A percentile compares a stretch with the other conserved stretches of the same genome.
These are phyloP conservation scores for Cryphonectria parasitica DNA, from an alignment of 2,329 filamentous ascomycete genomes.

Conservation along the genomic window DNA sequence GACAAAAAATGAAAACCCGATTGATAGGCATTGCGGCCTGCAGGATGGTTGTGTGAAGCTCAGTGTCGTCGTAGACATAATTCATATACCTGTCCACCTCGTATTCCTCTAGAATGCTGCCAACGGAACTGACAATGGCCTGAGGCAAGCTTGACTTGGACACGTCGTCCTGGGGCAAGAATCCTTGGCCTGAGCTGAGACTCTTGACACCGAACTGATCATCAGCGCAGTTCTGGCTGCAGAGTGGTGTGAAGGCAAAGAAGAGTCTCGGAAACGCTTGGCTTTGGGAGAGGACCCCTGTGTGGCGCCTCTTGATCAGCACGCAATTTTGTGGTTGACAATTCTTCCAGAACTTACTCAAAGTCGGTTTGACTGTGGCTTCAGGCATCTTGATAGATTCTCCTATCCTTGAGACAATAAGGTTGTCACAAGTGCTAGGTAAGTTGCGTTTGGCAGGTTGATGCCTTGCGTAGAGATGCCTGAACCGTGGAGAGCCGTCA, in stretches of 20 bases:
- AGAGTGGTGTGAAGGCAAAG: constrained; percentile 20
- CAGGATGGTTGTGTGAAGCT: neutral
- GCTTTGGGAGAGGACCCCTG: constrained; percentile 9
- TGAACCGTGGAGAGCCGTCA: neutral
- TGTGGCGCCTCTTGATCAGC: neutral
- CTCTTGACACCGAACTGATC: constrained; percentile 18
- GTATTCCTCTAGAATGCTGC: neutral
- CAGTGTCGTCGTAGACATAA: neutral
- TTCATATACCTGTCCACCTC: constrained; percentile 1
- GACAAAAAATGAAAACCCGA: constrained; percentile 14
- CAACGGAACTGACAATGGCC: constrained; percentile 1
- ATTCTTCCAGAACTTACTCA: neutral
- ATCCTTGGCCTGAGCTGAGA: neutral
- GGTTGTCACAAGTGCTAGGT: neutral
- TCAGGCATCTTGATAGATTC: neutral
- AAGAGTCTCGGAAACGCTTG: constrained; percentile 8
- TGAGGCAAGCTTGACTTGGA: constrained; percentile 1
- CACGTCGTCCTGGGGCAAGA: neutral
- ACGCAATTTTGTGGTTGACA: neutral
- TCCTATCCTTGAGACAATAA: neutral
- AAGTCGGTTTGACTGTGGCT: neutral
- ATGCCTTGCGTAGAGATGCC: neutral
- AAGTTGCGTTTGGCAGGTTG: neutral
- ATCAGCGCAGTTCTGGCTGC: constrained; percentile 6
- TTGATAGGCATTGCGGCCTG: neutral